These are phyloP conservation scores for Leucocoprinus leucothites DNA, from an alignment of 768 basidiomycete species.

Conservation along the genomic window DNA sequence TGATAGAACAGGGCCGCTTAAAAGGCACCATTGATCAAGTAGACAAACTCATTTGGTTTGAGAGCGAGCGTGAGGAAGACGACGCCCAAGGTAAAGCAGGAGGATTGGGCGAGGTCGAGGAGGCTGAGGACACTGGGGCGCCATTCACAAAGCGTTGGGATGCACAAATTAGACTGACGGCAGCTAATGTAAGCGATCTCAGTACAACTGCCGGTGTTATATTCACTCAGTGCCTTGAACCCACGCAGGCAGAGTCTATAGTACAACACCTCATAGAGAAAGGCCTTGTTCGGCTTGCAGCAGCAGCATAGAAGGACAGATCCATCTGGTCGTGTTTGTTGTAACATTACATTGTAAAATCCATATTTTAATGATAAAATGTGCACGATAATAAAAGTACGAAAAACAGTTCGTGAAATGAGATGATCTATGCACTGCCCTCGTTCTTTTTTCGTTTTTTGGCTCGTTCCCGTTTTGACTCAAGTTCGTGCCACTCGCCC, in stretches of 20 bases:
- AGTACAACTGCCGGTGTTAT: slow-evolving; percentile 11
- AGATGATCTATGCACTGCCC: slow-evolving; percentile 18
- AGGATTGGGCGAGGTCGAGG: slow-evolving; percentile 86
- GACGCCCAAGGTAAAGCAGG: slow-evolving; percentile 94
- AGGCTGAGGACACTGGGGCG: slow-evolving; percentile 83
- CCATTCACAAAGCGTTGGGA: slow-evolving; percentile 97
- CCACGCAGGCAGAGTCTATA: slow-evolving; percentile 74
- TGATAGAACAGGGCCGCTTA: slow-evolving; percentile 97
- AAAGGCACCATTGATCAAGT: slow-evolving; percentile 96
- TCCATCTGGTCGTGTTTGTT: slow-evolving; percentile 3
- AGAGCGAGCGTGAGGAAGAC: slow-evolving; percentile 81
- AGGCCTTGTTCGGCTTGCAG: slow-evolving; percentile 49
- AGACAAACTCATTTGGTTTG: slow-evolving; percentile 91
- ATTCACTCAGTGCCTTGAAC: not conserved
- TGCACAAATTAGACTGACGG: slow-evolving; percentile 83
- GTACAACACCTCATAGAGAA: slow-evolving; percentile 80
- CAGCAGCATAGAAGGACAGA: slow-evolving; percentile 18
- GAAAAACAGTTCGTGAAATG: not conserved
- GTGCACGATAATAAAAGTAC: not conserved
- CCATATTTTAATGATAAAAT: slow-evolving; percentile 13
- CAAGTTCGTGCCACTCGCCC: slow-evolving; percentile 98
- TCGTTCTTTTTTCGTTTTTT: slow-evolving; percentile 74
- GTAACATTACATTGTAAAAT: slow-evolving; percentile 12
- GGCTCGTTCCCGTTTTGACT: slow-evolving; percentile 88
- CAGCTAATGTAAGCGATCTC: slow-evolving; percentile 65